Conservation (phyloP, 441 rosid species). For the Euphorbia schlechtendalii region DNA sequence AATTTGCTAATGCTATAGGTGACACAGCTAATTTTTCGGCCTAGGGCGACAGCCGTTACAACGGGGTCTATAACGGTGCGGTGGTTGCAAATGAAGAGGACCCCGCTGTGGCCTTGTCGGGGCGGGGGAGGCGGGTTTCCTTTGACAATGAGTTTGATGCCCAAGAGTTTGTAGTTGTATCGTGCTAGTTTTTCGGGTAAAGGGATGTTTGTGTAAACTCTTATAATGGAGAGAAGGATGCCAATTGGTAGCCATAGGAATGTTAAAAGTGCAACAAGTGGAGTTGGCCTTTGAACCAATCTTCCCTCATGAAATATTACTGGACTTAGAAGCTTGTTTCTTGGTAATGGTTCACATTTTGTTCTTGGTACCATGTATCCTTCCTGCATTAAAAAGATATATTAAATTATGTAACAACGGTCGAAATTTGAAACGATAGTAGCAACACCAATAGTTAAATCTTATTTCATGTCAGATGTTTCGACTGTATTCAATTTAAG, state of each 20-base stretch:
- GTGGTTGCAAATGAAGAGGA: slow-evolving; percentile 84
- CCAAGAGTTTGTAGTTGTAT: slow-evolving; percentile 62
- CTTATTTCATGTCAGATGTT: too few relatives aligned
- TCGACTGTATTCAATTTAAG: too few relatives aligned
- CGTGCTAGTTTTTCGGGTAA: slow-evolving; percentile 72
- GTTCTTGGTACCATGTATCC: slow-evolving; percentile 75
- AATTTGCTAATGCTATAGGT: slow-evolving; percentile 89
- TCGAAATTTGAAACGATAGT: too few relatives aligned
- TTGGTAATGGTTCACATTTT: slow-evolving; percentile 56
- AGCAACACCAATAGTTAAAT: too few relatives aligned
- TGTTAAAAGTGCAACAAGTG: slow-evolving; percentile 60
- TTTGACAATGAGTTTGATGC: slow-evolving; percentile 60
- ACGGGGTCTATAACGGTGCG: slow-evolving; percentile 74
- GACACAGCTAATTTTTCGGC: slow-evolving; percentile 82
- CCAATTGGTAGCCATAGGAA: slow-evolving; percentile 88
- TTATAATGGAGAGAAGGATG: slow-evolving; percentile 50
- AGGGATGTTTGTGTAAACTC: slow-evolving; percentile 74
- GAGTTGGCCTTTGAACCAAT: slow-evolving; percentile 78
- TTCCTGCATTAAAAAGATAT: slow-evolving; percentile 41
- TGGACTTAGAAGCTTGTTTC: slow-evolving; percentile 72
- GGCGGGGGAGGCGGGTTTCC: slow-evolving; percentile 87
- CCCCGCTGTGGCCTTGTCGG: slow-evolving; percentile 60
- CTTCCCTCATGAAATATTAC: slow-evolving; percentile 92
- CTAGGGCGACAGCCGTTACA: slow-evolving; percentile 68
- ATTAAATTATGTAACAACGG: too few relatives aligned